These are phyloP conservation scores for Fomitopsis serialis DNA, from an alignment of 768 basidiomycete genomes.

Conservation along the genomic window DNA sequence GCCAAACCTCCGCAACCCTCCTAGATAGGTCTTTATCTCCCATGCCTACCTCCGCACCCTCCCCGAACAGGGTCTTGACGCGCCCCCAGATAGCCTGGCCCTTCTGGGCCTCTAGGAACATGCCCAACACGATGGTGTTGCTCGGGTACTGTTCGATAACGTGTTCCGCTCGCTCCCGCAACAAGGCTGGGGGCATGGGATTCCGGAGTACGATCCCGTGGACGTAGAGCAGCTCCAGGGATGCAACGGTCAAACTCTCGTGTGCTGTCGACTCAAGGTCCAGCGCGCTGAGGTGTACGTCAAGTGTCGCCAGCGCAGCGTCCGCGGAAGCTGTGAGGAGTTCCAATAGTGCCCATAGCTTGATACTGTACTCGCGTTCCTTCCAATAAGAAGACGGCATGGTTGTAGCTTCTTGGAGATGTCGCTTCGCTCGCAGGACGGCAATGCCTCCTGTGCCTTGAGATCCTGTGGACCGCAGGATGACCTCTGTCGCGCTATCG, in stretches of 20 bases:
- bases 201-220: conserved; percentile 50
- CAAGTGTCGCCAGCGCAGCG: conserved; percentile 35
- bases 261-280: conserved; percentile 21
- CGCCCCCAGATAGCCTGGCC: conserved; percentile 74
- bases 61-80: conserved; percentile 52
- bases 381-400: conserved; percentile 37
- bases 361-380: conserved; percentile 60
- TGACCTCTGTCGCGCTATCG: conserved; percentile 46
- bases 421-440: conserved; percentile 58
- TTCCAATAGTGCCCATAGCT: conserved; percentile 60
- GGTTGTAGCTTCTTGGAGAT: conserved; percentile 42
- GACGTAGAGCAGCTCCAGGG: conserved; percentile 56
- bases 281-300: conserved; percentile 24
- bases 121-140: conserved; percentile 66
- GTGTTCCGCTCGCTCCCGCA: conserved; percentile 51
- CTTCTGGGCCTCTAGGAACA: conserved; percentile 73
- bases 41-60: conserved; percentile 29
- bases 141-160: conserved; percentile 56
- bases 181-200: conserved; percentile 48
- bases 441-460: conserved; percentile 48
- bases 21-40: conserved; percentile 53
- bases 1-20: conserved; percentile 68
- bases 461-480: conserved; percentile 49
- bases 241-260: conserved; percentile 55
- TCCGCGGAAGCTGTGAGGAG: conserved; percentile 43